A percentile compares a stretch with the other conserved stretches of the same genome.
Evolutionary conservation across 805 yeast species (phyloP).

Genomic region (Wickerhamiella kurtzmanii): DNA sequence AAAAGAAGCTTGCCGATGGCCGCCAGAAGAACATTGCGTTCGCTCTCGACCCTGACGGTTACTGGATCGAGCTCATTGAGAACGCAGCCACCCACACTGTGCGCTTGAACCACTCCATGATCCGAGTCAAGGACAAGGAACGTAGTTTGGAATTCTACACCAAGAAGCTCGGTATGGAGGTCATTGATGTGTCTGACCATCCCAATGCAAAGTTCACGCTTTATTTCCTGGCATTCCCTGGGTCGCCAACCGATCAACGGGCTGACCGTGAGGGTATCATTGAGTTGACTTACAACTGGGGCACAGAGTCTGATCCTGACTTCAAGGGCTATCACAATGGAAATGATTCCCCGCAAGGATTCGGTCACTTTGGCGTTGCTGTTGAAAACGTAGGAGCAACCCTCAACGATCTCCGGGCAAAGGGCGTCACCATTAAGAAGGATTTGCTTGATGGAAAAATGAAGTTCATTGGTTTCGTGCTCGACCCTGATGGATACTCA

Average conservation of each 20-base stretch:
- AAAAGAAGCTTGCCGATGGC: slow-evolving; percentile 78
- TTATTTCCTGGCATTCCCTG: slow-evolving; percentile 69
- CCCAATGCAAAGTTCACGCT: slow-evolving; percentile 68
- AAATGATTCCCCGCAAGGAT: slow-evolving; percentile 59
- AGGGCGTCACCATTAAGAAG: slow-evolving; percentile 37
- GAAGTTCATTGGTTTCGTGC: slow-evolving; percentile 62
- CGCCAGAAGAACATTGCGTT: slow-evolving; percentile 89
- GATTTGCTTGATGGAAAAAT: slow-evolving; percentile 31
- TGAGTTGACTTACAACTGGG: slow-evolving; percentile 93
- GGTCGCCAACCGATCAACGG: slow-evolving; percentile 30
- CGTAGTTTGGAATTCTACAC: slow-evolving; percentile 66
- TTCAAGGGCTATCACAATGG: slow-evolving; percentile 69
- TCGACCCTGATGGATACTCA: slow-evolving; percentile 85
- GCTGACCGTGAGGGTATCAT: slow-evolving; percentile 49
- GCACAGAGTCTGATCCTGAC: slow-evolving; percentile 67
- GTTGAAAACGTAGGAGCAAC: slow-evolving; percentile 50
- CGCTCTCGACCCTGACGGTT: slow-evolving; percentile 89
- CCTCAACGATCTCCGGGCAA: slow-evolving; percentile 32
- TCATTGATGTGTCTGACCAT: slow-evolving; percentile 43
- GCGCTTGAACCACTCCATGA: slow-evolving; percentile 79
- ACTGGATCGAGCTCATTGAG: slow-evolving; percentile 86
- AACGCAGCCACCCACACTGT: slow-evolving; percentile 25
- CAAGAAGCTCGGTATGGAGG: slow-evolving; percentile 67
- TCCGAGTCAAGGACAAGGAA: slow-evolving; percentile 75
- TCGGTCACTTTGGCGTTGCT: slow-evolving; percentile 71